phyloP scores from a whole-genome alignment of 257 asterid genomes.

The Paraleonurus japonicus region DNA sequence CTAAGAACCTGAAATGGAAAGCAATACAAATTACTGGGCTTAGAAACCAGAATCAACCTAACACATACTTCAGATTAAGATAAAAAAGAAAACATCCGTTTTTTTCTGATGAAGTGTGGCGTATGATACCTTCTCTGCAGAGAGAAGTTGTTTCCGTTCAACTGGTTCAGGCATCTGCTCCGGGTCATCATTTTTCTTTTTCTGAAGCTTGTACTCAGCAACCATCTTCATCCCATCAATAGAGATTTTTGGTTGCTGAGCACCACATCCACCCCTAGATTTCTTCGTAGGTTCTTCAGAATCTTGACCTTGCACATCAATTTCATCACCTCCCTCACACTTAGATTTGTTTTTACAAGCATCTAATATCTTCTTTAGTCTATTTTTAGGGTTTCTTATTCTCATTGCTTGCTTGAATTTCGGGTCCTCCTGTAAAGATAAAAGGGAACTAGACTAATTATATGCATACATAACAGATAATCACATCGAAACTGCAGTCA shows the following conservation, averaged over 20 bases:
- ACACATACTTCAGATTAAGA: background rate
- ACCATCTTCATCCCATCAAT: slow-evolving; percentile 99
- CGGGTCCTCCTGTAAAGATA: slow-evolving; percentile 58
- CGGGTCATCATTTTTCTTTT: slow-evolving; percentile 81
- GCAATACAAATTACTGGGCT: background rate
- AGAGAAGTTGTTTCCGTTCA: slow-evolving; percentile 79
- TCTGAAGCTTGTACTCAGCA: slow-evolving; percentile 79
- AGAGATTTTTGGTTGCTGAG: slow-evolving; percentile 90
- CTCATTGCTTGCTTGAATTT: slow-evolving; percentile 87
- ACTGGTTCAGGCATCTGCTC: slow-evolving; percentile 98
- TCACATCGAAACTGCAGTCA: background rate
- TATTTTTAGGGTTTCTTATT: slow-evolving; percentile 79
- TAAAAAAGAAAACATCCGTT: background rate
- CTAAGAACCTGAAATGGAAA: slow-evolving; percentile 70
- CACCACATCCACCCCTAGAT: slow-evolving; percentile 94
- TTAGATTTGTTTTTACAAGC: slow-evolving; percentile 84
- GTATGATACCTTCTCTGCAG: slow-evolving; percentile 79
- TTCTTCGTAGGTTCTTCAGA: slow-evolving; percentile 77
- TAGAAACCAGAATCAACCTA: slow-evolving; percentile 15
- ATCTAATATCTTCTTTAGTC: slow-evolving; percentile 72
- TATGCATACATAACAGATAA: background rate
- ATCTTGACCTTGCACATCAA: slow-evolving; percentile 70
- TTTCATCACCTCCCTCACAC: slow-evolving; percentile 96
- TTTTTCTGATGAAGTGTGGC: background rate
- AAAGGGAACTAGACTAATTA: background rate